Evolutionary conservation across 2,329 filamentous ascomycete species (phyloP).

Genomic region (Hypoxylon sp.): DNA sequence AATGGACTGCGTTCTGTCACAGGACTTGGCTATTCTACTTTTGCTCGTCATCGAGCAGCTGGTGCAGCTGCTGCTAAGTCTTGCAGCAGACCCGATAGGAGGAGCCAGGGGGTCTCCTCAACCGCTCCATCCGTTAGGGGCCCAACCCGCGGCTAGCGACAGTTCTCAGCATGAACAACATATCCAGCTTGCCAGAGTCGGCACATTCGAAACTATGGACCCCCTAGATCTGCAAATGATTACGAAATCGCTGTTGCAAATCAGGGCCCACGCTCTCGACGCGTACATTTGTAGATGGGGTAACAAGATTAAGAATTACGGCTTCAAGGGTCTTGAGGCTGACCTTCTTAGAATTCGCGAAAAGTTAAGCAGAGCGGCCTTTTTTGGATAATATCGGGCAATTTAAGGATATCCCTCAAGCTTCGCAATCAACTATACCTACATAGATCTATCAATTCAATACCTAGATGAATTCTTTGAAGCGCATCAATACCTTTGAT

Average conservation of each 20-base stretch:
- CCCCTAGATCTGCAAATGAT: neutral
- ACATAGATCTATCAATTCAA: too few species aligned
- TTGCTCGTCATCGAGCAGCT: conserved; percentile 3
- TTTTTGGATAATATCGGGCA: neutral
- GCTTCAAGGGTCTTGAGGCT: neutral
- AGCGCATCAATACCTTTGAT: too few species aligned
- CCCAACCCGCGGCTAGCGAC: neutral
- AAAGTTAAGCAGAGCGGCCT: neutral
- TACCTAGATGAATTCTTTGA: too few species aligned
- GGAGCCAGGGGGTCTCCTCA: neutral
- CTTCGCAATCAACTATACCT: neutral
- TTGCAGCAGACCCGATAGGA: neutral
- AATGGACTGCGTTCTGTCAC: conserved; percentile 4
- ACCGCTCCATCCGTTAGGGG: neutral
- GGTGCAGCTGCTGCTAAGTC: conserved; percentile 1
- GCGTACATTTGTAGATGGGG: neutral
- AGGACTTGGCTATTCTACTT: conserved; percentile 8
- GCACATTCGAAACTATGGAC: neutral
- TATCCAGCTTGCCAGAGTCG: neutral
- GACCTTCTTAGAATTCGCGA: neutral
- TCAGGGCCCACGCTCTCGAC: neutral
- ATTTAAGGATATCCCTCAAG: neutral
- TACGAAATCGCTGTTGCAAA: neutral
- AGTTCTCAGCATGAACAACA: neutral
- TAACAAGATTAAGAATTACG: neutral